These are phyloP conservation scores for Monosporascus sp. DNA, from an alignment of 2,329 filamentous ascomycete species.

Conservation along the genomic window DNA sequence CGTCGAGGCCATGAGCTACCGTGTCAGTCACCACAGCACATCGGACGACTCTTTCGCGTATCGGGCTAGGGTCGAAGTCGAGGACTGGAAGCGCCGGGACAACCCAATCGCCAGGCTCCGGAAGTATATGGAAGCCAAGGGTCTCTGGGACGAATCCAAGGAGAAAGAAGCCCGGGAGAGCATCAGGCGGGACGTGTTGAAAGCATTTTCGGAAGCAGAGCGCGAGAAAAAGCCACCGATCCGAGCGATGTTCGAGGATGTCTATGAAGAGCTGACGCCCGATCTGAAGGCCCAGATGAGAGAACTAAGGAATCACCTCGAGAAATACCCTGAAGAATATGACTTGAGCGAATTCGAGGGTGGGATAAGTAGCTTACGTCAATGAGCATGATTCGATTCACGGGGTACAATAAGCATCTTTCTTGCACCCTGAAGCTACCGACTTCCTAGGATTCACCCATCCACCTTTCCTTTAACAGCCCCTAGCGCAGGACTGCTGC, in stretches of 20 bases:
- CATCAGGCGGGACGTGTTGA: slow-evolving; percentile 69
- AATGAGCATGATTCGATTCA: slow-evolving; percentile 11
- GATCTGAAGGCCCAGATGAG: slow-evolving; percentile 71
- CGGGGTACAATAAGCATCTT: neutral
- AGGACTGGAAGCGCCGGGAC: slow-evolving; percentile 88
- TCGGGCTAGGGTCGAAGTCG: slow-evolving; percentile 85
- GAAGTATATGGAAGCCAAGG: slow-evolving; percentile 84
- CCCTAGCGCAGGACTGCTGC: too few species aligned
- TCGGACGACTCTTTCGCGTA: slow-evolving; percentile 97
- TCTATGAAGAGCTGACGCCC: slow-evolving; percentile 83
- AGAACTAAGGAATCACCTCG: slow-evolving; percentile 68
- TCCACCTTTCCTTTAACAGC: too few species aligned
- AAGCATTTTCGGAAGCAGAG: slow-evolving; percentile 80
- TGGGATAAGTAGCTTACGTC: slow-evolving; percentile 59
- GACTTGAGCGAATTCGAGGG: slow-evolving; percentile 73
- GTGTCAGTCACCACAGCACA: slow-evolving; percentile 96
- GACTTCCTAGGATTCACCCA: too few species aligned
- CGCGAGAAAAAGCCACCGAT: slow-evolving; percentile 74
- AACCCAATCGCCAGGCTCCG: slow-evolving; percentile 81
- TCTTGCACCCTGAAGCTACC: too few species aligned
- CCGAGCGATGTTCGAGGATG: slow-evolving; percentile 71
- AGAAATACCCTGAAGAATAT: slow-evolving; percentile 89
- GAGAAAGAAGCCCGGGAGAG: slow-evolving; percentile 67
- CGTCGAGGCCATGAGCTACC: slow-evolving; percentile 95
- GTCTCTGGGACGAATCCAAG: slow-evolving; percentile 77